Evolutionary conservation across 139 green algal species (phyloP), one percentile per base, ranked within the genome.

Genomic region (Chlamydomonas sphaeroides): DNA sequence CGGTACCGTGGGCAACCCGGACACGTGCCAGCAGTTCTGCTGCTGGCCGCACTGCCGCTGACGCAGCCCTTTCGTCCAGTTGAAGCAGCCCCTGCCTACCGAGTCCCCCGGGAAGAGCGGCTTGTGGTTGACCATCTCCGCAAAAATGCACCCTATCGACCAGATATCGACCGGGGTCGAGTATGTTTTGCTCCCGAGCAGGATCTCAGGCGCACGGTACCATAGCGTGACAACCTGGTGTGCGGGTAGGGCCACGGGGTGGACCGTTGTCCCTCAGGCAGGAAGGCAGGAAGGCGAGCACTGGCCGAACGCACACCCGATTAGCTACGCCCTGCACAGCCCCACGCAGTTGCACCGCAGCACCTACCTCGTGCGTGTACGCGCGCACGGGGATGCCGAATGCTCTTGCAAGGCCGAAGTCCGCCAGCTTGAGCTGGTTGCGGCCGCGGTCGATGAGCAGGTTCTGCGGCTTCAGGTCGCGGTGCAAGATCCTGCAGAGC

Each of bases 391-490:
- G 97, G 56, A 99, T 97, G 63, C 95, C 96, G 90, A 99, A 99
- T 0, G 96, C 96, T 0, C 97, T 87, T 14, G 97, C 97, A 1
- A 99, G 90, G 8, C 97, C 97, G 90, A 99, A 98, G 86, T 99
- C 97, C n/a, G 97, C 97, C 35, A 99, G 92, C 84, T 99, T 99
- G 45, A 99, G 90, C 28, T 91, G 88, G 69, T 96, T 95, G n/a
- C 75, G 93, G 2, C 74, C 48, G 32, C 86, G 85, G 82, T 99
- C 96, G 26, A 99, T 98, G 5, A 99, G 91, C 68, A 99, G 90
- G 86, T 99, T 99, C 86, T 99, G 95, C 2, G 97, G 97, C 91
- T 99, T 99, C 36, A 99, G 84, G 86, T 99, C 97, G 0, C 97
- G 88, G 84, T 99, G 97, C 57, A 99, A 89, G 17, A 99, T 93